A percentile compares a stretch with the other conserved stretches of the same genome.
Evolutionary conservation across 805 yeast genomes (phyloP).

Genomic region (Cyberlindnera amylophila): DNA sequence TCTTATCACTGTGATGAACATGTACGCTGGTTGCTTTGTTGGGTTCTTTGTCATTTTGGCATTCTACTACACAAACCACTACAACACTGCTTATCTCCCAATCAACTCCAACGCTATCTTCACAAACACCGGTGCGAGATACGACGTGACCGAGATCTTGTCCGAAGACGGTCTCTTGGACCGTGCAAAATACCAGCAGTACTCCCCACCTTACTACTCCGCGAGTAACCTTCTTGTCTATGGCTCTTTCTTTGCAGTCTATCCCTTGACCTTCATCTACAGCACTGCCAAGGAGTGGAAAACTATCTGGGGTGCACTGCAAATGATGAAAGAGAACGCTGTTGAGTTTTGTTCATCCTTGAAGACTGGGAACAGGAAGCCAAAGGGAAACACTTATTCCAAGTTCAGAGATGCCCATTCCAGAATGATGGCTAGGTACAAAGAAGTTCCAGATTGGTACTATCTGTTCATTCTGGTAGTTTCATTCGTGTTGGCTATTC

Average conservation of each 20-base stretch:
- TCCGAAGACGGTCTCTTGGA: constrained; percentile 44
- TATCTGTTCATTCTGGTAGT: constrained; percentile 37
- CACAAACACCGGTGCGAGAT: constrained; percentile 47
- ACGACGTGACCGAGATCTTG: constrained; percentile 44
- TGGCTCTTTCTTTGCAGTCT: constrained; percentile 44
- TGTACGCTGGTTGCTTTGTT: constrained; percentile 32
- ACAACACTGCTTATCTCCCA: constrained; percentile 37
- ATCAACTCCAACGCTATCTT: constrained; percentile 47
- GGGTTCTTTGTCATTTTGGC: constrained; percentile 33
- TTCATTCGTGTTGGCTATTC: constrained; percentile 43
- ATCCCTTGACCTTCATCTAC: constrained; percentile 50
- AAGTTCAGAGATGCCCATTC: constrained; percentile 26
- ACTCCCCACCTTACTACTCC: constrained; percentile 63
- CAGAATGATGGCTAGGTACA: constrained; percentile 51
- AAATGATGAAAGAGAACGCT: constrained; percentile 8
- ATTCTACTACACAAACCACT: constrained; percentile 38
- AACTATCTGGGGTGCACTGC: constrained; percentile 21
- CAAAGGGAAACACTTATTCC: constrained; percentile 2
- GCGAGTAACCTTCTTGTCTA: constrained; percentile 59
- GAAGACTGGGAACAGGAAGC: background rate
- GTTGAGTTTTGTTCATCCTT: constrained; percentile 4
- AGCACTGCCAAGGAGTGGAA: constrained; percentile 43
- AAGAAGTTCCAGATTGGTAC: constrained; percentile 57
- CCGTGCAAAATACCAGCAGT: constrained; percentile 40
- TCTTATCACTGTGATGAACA: constrained; percentile 34